A percentile compares a stretch with the other conserved stretches of the same genome.
Evolutionary conservation across 2,329 filamentous ascomycete genomes (phyloP).

Genomic region (Stemphylium vesicarium): DNA sequence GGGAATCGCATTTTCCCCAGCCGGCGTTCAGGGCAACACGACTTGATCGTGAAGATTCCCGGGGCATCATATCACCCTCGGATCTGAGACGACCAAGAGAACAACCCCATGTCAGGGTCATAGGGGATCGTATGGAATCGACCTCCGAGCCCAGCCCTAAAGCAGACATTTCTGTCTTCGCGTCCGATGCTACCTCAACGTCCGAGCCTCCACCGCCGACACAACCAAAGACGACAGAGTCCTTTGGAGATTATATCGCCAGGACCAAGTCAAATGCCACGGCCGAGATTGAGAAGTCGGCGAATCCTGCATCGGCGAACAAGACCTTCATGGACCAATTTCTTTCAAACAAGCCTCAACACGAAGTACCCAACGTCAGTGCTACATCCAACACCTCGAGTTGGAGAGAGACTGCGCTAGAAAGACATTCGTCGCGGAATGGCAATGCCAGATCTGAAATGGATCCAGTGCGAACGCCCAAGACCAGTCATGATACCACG

Average conservation of each 20-base stretch:
- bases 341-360: constrained; percentile 18
- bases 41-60: constrained; percentile 25
- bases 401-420: constrained; percentile 38
- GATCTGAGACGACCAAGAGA: constrained; percentile 39
- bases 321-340: constrained; percentile 36
- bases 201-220: not conserved
- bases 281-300: not conserved
- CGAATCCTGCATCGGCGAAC: constrained; percentile 11
- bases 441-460: not conserved
- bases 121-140: not conserved
- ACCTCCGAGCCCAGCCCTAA: not conserved
- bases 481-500: not conserved
- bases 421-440: constrained; percentile 12
- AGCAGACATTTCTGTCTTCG: not conserved
- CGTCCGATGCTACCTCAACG: not conserved
- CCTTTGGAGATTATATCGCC: not conserved
- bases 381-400: constrained; percentile 1
- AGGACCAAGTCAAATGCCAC: constrained; percentile 2
- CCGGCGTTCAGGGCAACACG: constrained; percentile 20
- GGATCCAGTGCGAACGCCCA: not conserved
- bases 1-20: constrained; percentile 20
- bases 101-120: constrained; percentile 9
- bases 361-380: not conserved
- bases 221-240: constrained; percentile 9
- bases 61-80: constrained; percentile 40